phyloP scores from a whole-genome alignment of 306 rosid genomes.

The Elaeagnus macrophylla region DNA sequence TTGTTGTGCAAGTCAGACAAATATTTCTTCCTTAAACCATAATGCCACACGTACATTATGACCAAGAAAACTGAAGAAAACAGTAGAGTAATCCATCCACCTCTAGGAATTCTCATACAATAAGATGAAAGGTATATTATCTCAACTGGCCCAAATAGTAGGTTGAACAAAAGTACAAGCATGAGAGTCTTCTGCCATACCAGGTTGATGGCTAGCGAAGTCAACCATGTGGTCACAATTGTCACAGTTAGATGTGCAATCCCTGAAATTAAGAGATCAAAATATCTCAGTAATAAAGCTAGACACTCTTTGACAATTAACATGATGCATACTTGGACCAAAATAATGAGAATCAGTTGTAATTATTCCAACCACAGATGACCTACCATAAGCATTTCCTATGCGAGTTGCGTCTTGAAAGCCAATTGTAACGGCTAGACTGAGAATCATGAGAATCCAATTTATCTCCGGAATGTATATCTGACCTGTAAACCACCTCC shows the following conservation, averaged over 20 bases:
- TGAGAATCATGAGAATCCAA: constrained; percentile 71
- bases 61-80: constrained; percentile 47
- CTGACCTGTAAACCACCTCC: constrained; percentile 83
- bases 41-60: constrained; percentile 82
- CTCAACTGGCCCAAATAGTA: constrained; percentile 60
- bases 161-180: constrained; percentile 41
- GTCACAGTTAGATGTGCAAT: constrained; percentile 47
- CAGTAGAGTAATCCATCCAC: constrained; percentile 76
- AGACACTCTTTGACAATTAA: neutral
- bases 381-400: constrained; percentile 71
- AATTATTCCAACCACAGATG: neutral
- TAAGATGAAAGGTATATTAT: constrained; percentile 59
- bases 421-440: constrained; percentile 56
- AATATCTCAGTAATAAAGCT: neutral
- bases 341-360: neutral
- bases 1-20: constrained; percentile 72
- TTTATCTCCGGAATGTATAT: constrained; percentile 78
- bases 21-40: constrained; percentile 72
- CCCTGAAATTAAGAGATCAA: constrained; percentile 42
- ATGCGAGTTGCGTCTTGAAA: constrained; percentile 39
- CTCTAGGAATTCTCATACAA: constrained; percentile 52
- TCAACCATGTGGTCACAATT: constrained; percentile 58
- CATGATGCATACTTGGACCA: neutral
- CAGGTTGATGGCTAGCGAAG: constrained; percentile 60
- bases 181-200: constrained; percentile 60